phyloP scores from a whole-genome alignment of 805 yeast genomes.

The Peterozyma xylosa region DNA sequence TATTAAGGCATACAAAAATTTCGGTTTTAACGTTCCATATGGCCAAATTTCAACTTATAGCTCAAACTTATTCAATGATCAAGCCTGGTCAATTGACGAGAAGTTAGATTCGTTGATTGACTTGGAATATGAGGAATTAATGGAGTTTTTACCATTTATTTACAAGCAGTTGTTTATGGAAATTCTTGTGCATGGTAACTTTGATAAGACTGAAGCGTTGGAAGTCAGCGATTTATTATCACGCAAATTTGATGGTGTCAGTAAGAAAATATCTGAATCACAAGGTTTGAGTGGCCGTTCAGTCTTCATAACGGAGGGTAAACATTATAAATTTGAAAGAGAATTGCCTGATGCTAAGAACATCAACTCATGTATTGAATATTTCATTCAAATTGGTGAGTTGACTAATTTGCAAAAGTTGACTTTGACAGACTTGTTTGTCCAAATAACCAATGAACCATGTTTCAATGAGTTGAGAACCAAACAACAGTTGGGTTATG shows the following conservation, averaged over 20 bases:
- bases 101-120: slow-evolving; percentile 41
- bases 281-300: slow-evolving; percentile 38
- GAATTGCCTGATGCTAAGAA: slow-evolving; percentile 57
- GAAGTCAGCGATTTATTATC: slow-evolving; percentile 37
- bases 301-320: slow-evolving; percentile 29
- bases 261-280: slow-evolving; percentile 32
- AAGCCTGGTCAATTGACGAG: slow-evolving; percentile 58
- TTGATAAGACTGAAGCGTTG: slow-evolving; percentile 44
- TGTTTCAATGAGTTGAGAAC: slow-evolving; percentile 87
- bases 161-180: slow-evolving; percentile 59
- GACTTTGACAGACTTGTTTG: slow-evolving; percentile 54
- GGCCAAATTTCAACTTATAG: slow-evolving; percentile 62
- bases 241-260: slow-evolving; percentile 19
- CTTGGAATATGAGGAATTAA: slow-evolving; percentile 42
- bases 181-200: slow-evolving; percentile 73
- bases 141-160: slow-evolving; percentile 43
- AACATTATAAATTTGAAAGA: slow-evolving; percentile 38
- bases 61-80: slow-evolving; percentile 62
- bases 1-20: slow-evolving; percentile 57
- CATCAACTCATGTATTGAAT: slow-evolving; percentile 78
- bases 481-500: slow-evolving; percentile 91
- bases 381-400: slow-evolving; percentile 61
- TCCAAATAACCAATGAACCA: slow-evolving; percentile 77
- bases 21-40: slow-evolving; percentile 70
- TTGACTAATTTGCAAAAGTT: slow-evolving; percentile 33